A percentile compares a stretch with the other conserved stretches of the same genome.
phyloP scores from a whole-genome alignment of 2,329 filamentous ascomycete species.

The Venturia asperata region DNA sequence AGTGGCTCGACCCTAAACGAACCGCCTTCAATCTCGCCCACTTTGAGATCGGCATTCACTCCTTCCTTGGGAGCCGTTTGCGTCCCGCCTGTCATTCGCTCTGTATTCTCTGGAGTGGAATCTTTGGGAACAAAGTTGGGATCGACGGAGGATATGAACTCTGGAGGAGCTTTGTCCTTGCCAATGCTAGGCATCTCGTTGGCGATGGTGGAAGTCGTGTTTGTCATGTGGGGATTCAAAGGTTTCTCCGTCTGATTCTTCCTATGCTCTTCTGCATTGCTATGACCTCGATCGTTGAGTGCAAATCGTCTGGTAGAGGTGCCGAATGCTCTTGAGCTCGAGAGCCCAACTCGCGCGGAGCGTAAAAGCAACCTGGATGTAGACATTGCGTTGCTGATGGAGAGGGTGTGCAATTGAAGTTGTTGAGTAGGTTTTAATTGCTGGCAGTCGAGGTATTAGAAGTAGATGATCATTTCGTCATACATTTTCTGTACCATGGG shows the following conservation, averaged over 20 bases:
- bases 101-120: slow-evolving; percentile 54
- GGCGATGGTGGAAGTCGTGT: slow-evolving; percentile 56
- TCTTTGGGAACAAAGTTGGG: slow-evolving; percentile 52
- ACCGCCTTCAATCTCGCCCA: slow-evolving; percentile 82
- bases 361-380: slow-evolving; percentile 9
- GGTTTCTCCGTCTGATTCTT: slow-evolving; percentile 51
- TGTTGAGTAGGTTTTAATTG: not conserved
- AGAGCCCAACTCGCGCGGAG: slow-evolving; percentile 1
- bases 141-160: slow-evolving; percentile 52
- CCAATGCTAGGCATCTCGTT: slow-evolving; percentile 57
- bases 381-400: slow-evolving; percentile 14
- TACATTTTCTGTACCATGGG: not conserved
- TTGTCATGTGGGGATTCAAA: slow-evolving; percentile 56
- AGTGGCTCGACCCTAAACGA: slow-evolving; percentile 87
- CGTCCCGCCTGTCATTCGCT: slow-evolving; percentile 58
- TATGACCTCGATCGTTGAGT: slow-evolving; percentile 45
- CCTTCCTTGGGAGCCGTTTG: slow-evolving; percentile 44
- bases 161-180: slow-evolving; percentile 50
- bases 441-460: not conserved
- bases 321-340: slow-evolving; percentile 3
- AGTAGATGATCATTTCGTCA: not conserved
- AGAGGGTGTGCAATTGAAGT: not conserved
- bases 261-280: slow-evolving; percentile 48
- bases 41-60: slow-evolving; percentile 60
- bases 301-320: slow-evolving; percentile 21